Evolutionary conservation across 169 alveolate genomes (phyloP).

Genomic region (Toxoplasma gondii): DNA sequence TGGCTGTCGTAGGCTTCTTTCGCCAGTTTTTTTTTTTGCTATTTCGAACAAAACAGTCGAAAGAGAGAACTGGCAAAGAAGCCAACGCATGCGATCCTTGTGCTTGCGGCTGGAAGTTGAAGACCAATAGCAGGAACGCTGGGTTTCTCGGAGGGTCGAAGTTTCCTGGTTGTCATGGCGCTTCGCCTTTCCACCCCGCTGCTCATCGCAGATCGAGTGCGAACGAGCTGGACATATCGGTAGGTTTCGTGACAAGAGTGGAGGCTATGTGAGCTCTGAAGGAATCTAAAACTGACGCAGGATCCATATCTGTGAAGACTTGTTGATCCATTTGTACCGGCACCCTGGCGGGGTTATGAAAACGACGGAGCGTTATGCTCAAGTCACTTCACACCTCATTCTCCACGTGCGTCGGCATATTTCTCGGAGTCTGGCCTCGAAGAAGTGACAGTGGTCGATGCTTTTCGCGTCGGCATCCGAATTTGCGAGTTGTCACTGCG

Average conservation of each 20-base stretch:
- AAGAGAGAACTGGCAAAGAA: too few relatives aligned
- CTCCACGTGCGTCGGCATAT: not conserved
- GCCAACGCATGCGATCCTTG: too few relatives aligned
- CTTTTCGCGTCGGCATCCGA: not conserved
- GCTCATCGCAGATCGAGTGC: slow-evolving; percentile 33
- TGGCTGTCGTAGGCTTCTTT: too few relatives aligned
- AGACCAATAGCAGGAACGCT: too few relatives aligned
- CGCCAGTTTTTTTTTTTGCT: too few relatives aligned
- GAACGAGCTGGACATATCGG: slow-evolving; percentile 32
- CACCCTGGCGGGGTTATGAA: not conserved
- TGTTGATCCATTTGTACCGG: too few relatives aligned
- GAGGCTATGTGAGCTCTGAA: not conserved
- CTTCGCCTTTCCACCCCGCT: slow-evolving; percentile 5
- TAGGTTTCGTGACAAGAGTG: not conserved
- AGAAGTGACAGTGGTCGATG: not conserved
- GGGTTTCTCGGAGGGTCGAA: too few relatives aligned
- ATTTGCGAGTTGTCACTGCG: not conserved
- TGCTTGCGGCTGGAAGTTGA: too few relatives aligned
- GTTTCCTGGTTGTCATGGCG: not conserved
- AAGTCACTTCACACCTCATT: not conserved
- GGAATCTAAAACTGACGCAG: not conserved
- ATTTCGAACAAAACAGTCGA: too few relatives aligned
- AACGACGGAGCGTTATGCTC: not conserved
- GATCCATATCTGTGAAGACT: not conserved
- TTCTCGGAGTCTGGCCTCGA: not conserved